Evolutionary conservation across 441 rosid species (phyloP).

Genomic region (Erodium trifolium): DNA sequence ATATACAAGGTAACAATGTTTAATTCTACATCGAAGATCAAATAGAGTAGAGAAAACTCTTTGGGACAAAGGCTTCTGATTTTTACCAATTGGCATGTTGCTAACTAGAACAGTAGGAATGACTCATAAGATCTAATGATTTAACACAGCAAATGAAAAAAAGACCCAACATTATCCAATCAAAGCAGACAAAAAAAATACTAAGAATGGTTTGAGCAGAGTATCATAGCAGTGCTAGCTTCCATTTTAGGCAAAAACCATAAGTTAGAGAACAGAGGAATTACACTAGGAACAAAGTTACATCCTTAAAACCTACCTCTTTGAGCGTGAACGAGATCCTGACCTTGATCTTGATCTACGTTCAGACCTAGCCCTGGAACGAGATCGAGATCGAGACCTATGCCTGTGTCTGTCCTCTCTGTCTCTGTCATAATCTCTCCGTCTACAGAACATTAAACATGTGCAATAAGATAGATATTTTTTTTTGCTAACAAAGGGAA

Average conservation of each 20-base stretch:
- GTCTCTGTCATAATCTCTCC: slow-evolving; percentile 17
- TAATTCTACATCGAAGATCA: neutral
- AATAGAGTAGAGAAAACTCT: neutral
- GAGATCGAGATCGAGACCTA: slow-evolving; percentile 16
- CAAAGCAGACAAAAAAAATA: neutral
- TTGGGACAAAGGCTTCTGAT: neutral
- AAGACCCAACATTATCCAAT: neutral
- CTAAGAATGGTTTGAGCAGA: neutral
- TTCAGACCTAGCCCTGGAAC: slow-evolving; percentile 16
- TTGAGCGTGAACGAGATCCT: slow-evolving; percentile 22
- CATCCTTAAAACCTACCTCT: slow-evolving; percentile 15
- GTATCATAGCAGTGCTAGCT: neutral
- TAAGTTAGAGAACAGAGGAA: neutral
- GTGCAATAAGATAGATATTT: neutral
- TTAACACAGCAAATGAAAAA: neutral
- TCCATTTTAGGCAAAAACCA: slow-evolving; percentile 4
- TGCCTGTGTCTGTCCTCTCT: slow-evolving; percentile 23
- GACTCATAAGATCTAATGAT: neutral
- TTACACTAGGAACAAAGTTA: neutral
- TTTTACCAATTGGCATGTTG: neutral
- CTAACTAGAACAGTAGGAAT: neutral
- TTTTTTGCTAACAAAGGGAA: neutral
- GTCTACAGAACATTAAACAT: slow-evolving; percentile 9
- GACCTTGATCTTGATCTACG: slow-evolving; percentile 19
- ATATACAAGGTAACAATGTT: neutral